These are phyloP conservation scores for Solanum hybrid DNA, from an alignment of 305 asterid species.

Conservation along the genomic window DNA sequence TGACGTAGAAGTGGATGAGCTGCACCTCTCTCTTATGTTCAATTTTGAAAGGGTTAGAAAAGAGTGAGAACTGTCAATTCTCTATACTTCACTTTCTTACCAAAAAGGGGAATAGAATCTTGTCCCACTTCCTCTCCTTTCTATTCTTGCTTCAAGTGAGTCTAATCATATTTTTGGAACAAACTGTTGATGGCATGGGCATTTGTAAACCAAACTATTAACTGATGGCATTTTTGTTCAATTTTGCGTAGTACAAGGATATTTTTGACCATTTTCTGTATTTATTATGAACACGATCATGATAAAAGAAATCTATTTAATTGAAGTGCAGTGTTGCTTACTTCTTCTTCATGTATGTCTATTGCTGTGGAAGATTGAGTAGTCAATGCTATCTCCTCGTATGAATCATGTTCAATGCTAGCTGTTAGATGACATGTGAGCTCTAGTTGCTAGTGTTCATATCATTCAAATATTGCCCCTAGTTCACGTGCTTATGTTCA, in stretches of 20 bases:
- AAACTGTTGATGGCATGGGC: neutral
- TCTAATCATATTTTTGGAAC: neutral
- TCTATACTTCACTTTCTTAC: neutral
- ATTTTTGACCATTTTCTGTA: neutral
- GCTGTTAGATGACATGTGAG: neutral
- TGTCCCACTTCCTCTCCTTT: neutral
- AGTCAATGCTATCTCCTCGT: neutral
- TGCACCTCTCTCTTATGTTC: neutral
- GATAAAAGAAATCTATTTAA: neutral
- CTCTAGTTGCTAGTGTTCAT: neutral
- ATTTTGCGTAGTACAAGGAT: neutral
- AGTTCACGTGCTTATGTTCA: neutral
- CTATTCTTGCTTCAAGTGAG: neutral
- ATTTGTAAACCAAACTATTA: neutral
- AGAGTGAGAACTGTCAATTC: neutral
- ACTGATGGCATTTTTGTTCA: neutral
- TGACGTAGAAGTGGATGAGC: neutral
- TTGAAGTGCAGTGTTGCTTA: neutral
- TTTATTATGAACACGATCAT: neutral
- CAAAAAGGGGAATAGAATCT: neutral
- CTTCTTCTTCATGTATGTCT: neutral
- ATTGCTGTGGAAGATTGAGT: neutral
- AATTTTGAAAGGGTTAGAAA: neutral
- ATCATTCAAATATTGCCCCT: neutral
- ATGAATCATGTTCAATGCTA: neutral